Evolutionary conservation across 139 green algal genomes (phyloP).

Genomic region (Chlamydomonas schloesseri): DNA sequence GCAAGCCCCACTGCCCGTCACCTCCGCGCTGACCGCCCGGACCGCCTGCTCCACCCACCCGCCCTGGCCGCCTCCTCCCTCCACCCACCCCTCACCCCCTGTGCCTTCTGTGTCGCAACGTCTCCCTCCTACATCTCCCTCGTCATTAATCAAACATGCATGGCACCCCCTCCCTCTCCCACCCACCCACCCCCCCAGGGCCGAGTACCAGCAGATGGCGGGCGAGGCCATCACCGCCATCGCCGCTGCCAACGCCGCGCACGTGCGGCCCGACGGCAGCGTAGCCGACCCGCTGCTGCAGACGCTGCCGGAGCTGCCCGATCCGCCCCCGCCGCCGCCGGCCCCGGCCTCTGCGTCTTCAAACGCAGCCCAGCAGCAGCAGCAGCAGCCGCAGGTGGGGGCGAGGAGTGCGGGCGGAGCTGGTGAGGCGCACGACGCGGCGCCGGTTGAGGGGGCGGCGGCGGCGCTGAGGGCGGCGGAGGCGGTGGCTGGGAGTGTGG

Average conservation of each 20-base stretch:
- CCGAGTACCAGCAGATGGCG: conserved; percentile 40
- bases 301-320: no score
- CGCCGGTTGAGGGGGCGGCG: neutral
- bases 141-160: no score
- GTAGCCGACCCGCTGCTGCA: neutral
- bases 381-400: neutral
- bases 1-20: no score
- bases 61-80: no score
- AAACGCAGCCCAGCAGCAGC: neutral
- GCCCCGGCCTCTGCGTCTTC: neutral
- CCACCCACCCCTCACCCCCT: no score
- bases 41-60: no score
- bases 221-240: conserved; percentile 19
- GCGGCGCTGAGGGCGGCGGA: neutral
- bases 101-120: no score
- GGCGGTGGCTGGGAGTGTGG: neutral
- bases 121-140: no score
- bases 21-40: no score
- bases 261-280: conserved; percentile 14
- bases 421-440: no score
- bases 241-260: conserved; percentile 9
- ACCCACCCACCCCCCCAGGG: neutral
- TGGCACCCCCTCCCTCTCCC: no score
- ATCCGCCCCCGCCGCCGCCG: neutral
- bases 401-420: no score